These are phyloP conservation scores for Mycena haematopus DNA, from an alignment of 768 basidiomycete genomes.

Conservation along the genomic window DNA sequence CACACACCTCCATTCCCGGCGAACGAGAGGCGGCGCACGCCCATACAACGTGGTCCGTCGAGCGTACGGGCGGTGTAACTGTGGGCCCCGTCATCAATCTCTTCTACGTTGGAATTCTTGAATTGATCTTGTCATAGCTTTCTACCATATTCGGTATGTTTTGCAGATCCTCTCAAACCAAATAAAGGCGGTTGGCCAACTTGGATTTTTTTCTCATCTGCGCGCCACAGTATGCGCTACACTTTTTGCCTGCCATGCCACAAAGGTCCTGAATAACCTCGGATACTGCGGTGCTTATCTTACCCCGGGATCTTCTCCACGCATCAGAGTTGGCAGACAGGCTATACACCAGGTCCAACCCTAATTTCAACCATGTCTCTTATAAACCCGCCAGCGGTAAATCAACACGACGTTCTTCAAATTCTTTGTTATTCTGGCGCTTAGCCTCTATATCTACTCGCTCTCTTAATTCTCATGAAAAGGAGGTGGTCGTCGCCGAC, in stretches of 20 bases:
- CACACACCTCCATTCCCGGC: too few species aligned
- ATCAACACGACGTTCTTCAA: conserved; percentile 10
- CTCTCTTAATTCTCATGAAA: conserved; percentile 27
- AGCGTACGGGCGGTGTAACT: conserved; percentile 11
- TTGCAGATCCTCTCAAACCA: neutral
- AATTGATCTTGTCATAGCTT: conserved; percentile 7
- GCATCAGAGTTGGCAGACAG: conserved; percentile 7
- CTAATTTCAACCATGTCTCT: neutral
- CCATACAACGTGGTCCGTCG: conserved; percentile 14
- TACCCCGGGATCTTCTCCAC: conserved; percentile 38
- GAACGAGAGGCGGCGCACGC: neutral
- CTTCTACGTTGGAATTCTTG: conserved; percentile 5
- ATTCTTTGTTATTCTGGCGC: conserved; percentile 10
- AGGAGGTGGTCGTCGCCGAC: conserved; percentile 5
- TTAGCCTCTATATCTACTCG: conserved; percentile 18
- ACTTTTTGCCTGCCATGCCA: neutral
- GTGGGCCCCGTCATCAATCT: conserved; percentile 12
- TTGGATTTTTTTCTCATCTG: conserved; percentile 25
- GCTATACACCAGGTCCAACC: neutral
- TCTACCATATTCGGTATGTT: conserved; percentile 6
- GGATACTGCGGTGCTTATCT: conserved; percentile 11
- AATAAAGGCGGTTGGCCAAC: conserved; percentile 8
- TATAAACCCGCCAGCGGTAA: conserved; percentile 16
- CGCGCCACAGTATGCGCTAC: conserved; percentile 13
- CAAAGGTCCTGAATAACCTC: neutral